Percentiles rank a stretch among this genome's conserved stretches.
Conservation (phyloP, 129 eudicot species). For the Mikania micrantha region DNA sequence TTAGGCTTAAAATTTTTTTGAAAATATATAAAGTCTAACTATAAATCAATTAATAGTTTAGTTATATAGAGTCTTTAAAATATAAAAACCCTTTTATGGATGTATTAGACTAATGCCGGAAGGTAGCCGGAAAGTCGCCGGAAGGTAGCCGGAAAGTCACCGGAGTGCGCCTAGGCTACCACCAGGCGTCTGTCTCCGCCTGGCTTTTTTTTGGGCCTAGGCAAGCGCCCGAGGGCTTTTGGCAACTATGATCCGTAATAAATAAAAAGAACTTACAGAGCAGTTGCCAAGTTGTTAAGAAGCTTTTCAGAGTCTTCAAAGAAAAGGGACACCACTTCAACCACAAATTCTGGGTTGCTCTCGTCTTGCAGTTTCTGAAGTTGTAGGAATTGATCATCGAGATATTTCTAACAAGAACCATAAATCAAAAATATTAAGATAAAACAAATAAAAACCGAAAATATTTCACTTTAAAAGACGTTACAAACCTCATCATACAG, state of each 20-base stretch:
- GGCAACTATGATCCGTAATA: neutral
- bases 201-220: no score
- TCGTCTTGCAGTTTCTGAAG: constrained; percentile 72
- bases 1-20: no score
- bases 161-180: no score
- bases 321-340: constrained; percentile 77
- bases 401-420: constrained; percentile 37
- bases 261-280: constrained; percentile 47
- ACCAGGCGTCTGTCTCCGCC: no score
- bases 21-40: no score
- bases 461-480: neutral
- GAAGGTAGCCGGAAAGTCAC: no score
- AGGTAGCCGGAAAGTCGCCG: no score
- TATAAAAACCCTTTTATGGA: no score
- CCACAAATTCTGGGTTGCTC: constrained; percentile 68
- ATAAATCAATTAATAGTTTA: no score
- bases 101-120: no score
- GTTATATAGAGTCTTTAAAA: no score
- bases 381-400: constrained; percentile 74
- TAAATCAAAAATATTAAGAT: neutral
- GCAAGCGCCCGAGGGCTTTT: no score
- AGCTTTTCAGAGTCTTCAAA: constrained; percentile 88
- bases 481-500: constrained; percentile 51
- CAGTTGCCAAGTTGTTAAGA: constrained; percentile 49
- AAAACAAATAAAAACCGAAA: neutral